These are phyloP conservation scores for Pythium chondricola DNA, from an alignment of 352 stramenopile species.

Conservation along the genomic window DNA sequence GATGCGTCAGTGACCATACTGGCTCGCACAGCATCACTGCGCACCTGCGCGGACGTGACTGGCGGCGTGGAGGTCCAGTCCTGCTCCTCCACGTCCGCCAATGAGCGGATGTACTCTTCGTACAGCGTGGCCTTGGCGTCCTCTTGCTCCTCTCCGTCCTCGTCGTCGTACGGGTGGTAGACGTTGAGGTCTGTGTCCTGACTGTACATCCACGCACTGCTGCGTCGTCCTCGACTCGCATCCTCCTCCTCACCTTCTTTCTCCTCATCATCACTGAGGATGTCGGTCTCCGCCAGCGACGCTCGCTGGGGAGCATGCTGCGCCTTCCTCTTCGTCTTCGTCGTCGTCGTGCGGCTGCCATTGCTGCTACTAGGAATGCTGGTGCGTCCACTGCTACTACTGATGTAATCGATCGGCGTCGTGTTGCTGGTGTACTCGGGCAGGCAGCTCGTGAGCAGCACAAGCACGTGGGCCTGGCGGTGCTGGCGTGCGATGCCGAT, in stretches of 20 bases:
- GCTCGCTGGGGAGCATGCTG: constrained; percentile 17
- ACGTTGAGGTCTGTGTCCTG: constrained; percentile 12
- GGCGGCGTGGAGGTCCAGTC: constrained; percentile 11
- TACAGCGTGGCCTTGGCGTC: constrained; percentile 10
- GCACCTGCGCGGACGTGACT: background rate
- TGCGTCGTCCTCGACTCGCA: constrained; percentile 10
- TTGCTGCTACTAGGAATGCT: background rate
- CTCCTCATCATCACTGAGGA: constrained; percentile 20
- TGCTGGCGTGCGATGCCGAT: constrained; percentile 42
- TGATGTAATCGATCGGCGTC: background rate
- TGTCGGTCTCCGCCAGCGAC: constrained; percentile 32
- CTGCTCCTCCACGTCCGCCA: constrained; percentile 16
- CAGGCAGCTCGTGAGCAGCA: constrained; percentile 65
- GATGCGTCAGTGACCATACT: constrained; percentile 6
- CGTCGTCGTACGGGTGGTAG: constrained; percentile 21
- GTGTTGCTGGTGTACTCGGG: constrained; percentile 28
- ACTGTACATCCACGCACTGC: constrained; percentile 18
- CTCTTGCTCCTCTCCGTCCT: constrained; percentile 3
- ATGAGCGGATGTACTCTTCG: constrained; percentile 31
- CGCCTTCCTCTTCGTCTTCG: background rate
- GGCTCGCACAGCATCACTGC: background rate
- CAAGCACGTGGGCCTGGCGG: constrained; percentile 58
- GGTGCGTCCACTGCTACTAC: background rate
- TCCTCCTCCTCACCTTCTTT: background rate
- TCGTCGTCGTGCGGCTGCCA: background rate